Percentiles rank a stretch among this genome's conserved stretches.
Conservation (phyloP, 768 basidiomycete species). For the Russula brevipes region DNA sequence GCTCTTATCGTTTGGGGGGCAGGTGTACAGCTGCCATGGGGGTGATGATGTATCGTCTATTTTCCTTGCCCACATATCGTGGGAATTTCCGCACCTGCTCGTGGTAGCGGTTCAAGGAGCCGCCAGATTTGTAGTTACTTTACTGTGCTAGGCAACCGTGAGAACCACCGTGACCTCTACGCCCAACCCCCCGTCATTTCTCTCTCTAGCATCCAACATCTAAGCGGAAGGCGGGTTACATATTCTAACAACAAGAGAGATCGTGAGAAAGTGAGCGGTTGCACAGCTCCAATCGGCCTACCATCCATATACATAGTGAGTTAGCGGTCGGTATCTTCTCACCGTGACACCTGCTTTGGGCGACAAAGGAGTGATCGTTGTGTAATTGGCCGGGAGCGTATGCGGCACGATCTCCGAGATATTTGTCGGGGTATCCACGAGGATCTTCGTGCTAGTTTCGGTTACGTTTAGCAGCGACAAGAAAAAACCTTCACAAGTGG, state of each 20-base stretch:
- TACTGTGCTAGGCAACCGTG: not conserved
- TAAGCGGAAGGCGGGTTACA: not conserved
- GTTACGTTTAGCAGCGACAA: not conserved
- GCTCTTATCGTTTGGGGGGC: no score
- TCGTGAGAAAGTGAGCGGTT: not conserved
- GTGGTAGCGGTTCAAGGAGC: no score
- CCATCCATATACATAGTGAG: constrained; percentile 18
- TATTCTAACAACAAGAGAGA: not conserved
- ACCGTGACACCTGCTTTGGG: constrained; percentile 13
- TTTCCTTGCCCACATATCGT: no score
- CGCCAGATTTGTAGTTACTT: no score
- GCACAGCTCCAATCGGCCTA: constrained; percentile 5
- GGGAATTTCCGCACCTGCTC: no score
- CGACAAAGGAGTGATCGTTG: constrained; percentile 10
- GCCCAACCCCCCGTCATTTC: no score
- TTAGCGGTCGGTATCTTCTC: constrained; percentile 18
- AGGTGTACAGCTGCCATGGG: no score
- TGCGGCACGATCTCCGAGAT: constrained; percentile 20
- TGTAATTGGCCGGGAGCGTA: constrained; percentile 16
- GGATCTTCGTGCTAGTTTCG: constrained; percentile 14
- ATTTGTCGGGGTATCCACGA: constrained; percentile 9
- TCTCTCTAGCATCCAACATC: not conserved
- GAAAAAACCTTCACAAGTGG: not conserved
- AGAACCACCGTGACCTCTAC: not conserved
- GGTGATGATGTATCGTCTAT: no score